Percentiles rank a stretch among this genome's conserved stretches.
These are phyloP conservation scores for Arachis monticola DNA, from an alignment of 331 rosid genomes.

Conservation along the genomic window DNA sequence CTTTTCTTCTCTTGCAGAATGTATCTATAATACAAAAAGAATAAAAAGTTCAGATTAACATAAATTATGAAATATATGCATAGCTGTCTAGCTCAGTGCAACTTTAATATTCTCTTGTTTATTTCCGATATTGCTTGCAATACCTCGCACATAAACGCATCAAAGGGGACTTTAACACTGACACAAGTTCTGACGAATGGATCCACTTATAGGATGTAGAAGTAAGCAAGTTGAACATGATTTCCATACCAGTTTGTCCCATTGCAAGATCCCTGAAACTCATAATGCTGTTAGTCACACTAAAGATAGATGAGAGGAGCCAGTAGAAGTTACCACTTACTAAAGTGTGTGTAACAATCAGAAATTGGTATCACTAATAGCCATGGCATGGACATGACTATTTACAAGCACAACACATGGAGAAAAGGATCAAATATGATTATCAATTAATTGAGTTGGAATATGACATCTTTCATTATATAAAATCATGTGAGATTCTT, in stretches of 20 bases:
- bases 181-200: slow-evolving; percentile 56
- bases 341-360: slow-evolving; percentile 1
- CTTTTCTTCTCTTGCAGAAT: slow-evolving; percentile 95
- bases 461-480: slow-evolving; percentile 27
- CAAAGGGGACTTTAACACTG: slow-evolving; percentile 61
- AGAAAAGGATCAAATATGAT: slow-evolving; percentile 3
- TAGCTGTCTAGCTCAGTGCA: slow-evolving; percentile 11
- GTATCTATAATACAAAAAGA: slow-evolving; percentile 59
- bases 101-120: slow-evolving; percentile 27
- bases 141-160: slow-evolving; percentile 89
- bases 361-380: slow-evolving; percentile 7
- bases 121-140: slow-evolving; percentile 31
- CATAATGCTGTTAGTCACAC: slow-evolving; percentile 32
- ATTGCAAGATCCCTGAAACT: slow-evolving; percentile 61
- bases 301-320: slow-evolving; percentile 28
- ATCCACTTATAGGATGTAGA: slow-evolving; percentile 75
- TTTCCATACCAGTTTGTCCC: slow-evolving; percentile 79
- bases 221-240: slow-evolving; percentile 73
- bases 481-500: slow-evolving; percentile 1
- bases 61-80: slow-evolving; percentile 9
- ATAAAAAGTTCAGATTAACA: slow-evolving; percentile 15
- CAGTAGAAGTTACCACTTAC: slow-evolving; percentile 26
- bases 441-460: slow-evolving; percentile 22
- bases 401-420: slow-evolving; percentile 24
- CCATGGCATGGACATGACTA: slow-evolving; percentile 12